Evolutionary conservation across 805 yeast genomes (phyloP).

Genomic region (Candida adriatica): DNA sequence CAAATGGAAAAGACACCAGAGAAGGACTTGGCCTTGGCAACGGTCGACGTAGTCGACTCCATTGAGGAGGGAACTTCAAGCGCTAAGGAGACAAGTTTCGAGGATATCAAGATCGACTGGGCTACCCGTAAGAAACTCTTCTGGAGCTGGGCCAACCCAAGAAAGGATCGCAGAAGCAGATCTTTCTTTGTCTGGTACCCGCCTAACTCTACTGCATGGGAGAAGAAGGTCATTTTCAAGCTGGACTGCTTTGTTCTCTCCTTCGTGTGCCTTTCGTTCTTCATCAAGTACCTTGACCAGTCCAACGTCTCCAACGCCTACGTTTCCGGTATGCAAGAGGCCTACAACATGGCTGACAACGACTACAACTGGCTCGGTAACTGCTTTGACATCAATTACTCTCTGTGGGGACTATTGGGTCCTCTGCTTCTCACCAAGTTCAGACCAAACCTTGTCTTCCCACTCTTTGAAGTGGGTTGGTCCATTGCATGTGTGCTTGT

Average conservation of each 20-base stretch:
- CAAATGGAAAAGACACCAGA: no score
- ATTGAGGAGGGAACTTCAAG: neutral
- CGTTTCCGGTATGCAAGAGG: constrained; percentile 49
- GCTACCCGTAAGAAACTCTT: constrained; percentile 9
- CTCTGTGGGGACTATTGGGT: constrained; percentile 7
- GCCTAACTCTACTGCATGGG: constrained; percentile 10
- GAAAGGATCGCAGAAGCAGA: constrained; percentile 3
- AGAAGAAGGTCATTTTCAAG: constrained; percentile 14
- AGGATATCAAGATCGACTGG: constrained; percentile 2
- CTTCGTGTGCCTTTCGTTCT: constrained; percentile 15
- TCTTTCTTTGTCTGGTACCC: constrained; percentile 19
- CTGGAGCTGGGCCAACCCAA: constrained; percentile 12
- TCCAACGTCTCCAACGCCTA: constrained; percentile 41
- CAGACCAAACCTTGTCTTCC: constrained; percentile 7
- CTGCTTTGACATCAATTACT: constrained; percentile 8
- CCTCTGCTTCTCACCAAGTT: constrained; percentile 7
- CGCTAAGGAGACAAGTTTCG: neutral
- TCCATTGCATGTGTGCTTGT: constrained; percentile 9
- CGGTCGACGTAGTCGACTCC: no score
- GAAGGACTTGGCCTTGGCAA: no score
- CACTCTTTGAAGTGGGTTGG: constrained; percentile 8
- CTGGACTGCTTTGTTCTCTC: constrained; percentile 13
- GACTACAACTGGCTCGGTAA: constrained; percentile 11
- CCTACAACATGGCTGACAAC: constrained; percentile 31
- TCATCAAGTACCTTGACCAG: constrained; percentile 15